These are phyloP conservation scores for Pseudopithomyces maydicus DNA, from an alignment of 2,329 filamentous ascomycete species.

Conservation along the genomic window DNA sequence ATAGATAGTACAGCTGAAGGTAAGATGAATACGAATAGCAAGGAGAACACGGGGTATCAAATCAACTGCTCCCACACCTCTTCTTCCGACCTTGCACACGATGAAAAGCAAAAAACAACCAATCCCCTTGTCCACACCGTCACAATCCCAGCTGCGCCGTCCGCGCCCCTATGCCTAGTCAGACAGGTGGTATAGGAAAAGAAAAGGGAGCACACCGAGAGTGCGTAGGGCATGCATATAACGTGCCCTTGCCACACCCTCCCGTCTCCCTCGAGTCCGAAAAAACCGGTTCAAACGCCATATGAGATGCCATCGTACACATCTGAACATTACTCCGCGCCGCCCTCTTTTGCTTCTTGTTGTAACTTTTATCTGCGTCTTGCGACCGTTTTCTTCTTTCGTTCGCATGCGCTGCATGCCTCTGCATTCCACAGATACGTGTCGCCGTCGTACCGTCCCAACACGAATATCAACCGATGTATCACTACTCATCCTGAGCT, in stretches of 20 bases:
- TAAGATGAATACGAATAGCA: neutral
- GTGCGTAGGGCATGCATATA: neutral
- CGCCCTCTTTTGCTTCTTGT: neutral
- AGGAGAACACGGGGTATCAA: constrained; percentile 35
- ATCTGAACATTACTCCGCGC: constrained; percentile 11
- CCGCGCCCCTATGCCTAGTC: neutral
- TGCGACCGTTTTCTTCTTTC: neutral
- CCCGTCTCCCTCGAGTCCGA: neutral
- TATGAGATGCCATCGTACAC: constrained; percentile 1
- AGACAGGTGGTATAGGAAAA: constrained; percentile 4
- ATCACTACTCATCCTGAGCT: neutral
- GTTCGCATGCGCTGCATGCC: constrained; percentile 12
- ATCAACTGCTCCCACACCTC: constrained; percentile 22
- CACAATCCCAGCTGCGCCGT: neutral
- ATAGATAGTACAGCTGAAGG: constrained; percentile 1
- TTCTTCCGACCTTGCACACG: neutral
- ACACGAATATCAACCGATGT: neutral
- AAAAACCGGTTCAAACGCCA: neutral
- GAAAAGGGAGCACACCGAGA: neutral
- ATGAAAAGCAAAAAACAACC: neutral
- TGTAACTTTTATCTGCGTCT: neutral
- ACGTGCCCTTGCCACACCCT: neutral
- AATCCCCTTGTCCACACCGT: neutral
- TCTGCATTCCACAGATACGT: constrained; percentile 14
- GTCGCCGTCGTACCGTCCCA: neutral